Percentiles rank a stretch among this genome's conserved stretches.
Evolutionary conservation across 192 early-diverging fungal genomes (phyloP).

Genomic region (Dissophora globulifera): DNA sequence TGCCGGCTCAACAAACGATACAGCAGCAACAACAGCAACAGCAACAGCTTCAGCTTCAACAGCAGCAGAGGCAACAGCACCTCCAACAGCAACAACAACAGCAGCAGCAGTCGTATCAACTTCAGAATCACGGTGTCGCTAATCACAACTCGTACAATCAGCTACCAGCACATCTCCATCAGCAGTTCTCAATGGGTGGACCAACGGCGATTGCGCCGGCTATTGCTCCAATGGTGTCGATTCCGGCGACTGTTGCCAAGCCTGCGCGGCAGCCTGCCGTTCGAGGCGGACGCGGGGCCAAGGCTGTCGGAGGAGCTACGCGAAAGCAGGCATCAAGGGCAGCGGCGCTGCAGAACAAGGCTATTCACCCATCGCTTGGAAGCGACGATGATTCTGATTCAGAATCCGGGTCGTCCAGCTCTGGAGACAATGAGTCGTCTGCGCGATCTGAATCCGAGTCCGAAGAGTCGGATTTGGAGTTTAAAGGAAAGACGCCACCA

Average conservation of each 20-base stretch:
- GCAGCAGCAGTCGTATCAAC: constrained; percentile 23
- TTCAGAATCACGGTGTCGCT: constrained; percentile 2
- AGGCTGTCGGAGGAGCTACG: constrained; percentile 10
- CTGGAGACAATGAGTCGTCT: constrained; percentile 25
- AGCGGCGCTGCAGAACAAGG: constrained; percentile 20
- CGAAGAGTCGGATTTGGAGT: constrained; percentile 44
- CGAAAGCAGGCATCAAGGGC: constrained; percentile 25
- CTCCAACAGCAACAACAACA: constrained; percentile 16
- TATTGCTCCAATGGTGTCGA: neutral
- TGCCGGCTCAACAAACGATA: constrained; percentile 7
- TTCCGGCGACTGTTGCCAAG: constrained; percentile 8
- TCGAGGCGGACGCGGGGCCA: constrained; percentile 27
- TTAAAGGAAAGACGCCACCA: constrained; percentile 51
- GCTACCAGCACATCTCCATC: constrained; percentile 42
- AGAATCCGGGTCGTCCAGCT: constrained; percentile 38
- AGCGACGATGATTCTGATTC: constrained; percentile 42
- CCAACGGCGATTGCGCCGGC: constrained; percentile 8
- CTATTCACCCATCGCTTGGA: constrained; percentile 8
- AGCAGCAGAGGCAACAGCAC: constrained; percentile 4
- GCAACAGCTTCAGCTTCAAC: constrained; percentile 34
- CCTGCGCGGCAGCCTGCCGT: constrained; percentile 15
- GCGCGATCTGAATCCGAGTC: constrained; percentile 38
- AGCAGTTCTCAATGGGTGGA: constrained; percentile 41
- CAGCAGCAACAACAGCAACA: constrained; percentile 32
- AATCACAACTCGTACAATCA: constrained; percentile 42